phyloP scores from a whole-genome alignment of 2,329 filamentous ascomycete species.

The Zalaria sp. region DNA sequence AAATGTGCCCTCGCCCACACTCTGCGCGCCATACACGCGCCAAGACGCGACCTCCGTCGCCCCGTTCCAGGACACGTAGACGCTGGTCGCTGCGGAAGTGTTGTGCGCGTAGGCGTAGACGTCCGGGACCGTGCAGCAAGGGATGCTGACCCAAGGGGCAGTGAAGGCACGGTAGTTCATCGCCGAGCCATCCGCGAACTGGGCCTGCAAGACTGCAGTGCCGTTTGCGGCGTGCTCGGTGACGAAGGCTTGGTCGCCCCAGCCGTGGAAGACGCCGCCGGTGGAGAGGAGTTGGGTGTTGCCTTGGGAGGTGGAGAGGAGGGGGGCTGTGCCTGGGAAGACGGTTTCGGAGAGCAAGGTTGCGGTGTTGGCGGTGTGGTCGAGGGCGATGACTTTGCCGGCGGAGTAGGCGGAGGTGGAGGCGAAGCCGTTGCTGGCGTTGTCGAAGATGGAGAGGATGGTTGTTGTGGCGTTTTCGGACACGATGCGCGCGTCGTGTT shows the following conservation, averaged over 20 bases:
- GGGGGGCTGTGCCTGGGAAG: constrained; percentile 7
- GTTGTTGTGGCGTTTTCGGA: constrained; percentile 27
- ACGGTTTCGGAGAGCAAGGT: constrained; percentile 8
- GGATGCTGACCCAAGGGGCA: constrained; percentile 26
- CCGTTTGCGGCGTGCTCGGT: constrained; percentile 28
- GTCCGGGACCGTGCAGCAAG: constrained; percentile 21
- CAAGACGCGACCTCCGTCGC: constrained; percentile 28
- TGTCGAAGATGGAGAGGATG: constrained; percentile 37
- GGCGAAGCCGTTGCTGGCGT: constrained; percentile 23
- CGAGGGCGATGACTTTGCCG: constrained; percentile 12
- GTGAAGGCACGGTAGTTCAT: constrained; percentile 38
- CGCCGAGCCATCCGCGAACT: constrained; percentile 25
- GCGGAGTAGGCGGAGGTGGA: constrained; percentile 9
- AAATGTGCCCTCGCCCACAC: constrained; percentile 7
- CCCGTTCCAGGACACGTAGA: constrained; percentile 38
- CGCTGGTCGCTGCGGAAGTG: constrained; percentile 11
- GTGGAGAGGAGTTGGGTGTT: constrained; percentile 37
- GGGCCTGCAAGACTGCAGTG: constrained; percentile 33
- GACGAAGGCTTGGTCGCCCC: constrained; percentile 27
- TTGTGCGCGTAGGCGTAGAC: constrained; percentile 17
- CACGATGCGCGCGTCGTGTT: constrained; percentile 34
- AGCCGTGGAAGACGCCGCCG: constrained; percentile 39
- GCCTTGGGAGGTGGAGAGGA: constrained; percentile 33
- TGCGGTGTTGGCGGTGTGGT: constrained; percentile 8
- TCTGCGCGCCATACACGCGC: constrained; percentile 27